Evolutionary conservation across 345 rosid genomes (phyloP).

Genomic region (Moringa oleifera): DNA sequence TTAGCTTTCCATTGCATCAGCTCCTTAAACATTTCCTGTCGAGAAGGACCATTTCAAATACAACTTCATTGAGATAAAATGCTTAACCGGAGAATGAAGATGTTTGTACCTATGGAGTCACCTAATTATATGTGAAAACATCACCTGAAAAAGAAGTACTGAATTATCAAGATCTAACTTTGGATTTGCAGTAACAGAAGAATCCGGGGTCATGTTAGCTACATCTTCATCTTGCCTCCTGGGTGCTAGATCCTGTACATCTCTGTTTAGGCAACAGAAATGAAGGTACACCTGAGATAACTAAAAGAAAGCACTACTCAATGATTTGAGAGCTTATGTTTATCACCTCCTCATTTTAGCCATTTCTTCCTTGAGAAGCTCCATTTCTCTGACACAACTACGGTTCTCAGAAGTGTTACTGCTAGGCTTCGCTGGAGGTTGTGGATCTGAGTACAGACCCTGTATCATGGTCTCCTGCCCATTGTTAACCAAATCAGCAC

Average conservation of each 20-base stretch:
- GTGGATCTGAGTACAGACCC: slow-evolving; percentile 28
- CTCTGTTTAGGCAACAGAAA: slow-evolving; percentile 38
- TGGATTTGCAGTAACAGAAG: slow-evolving; percentile 48
- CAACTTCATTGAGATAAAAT: slow-evolving; percentile 4
- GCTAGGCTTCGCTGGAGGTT: slow-evolving; percentile 37
- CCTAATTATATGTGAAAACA: slow-evolving; percentile 1
- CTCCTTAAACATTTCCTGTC: slow-evolving; percentile 71
- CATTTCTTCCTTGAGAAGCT: slow-evolving; percentile 45
- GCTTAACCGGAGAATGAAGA: background rate
- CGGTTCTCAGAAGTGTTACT: slow-evolving; percentile 37
- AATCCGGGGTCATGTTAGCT: slow-evolving; percentile 56
- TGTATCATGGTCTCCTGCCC: slow-evolving; percentile 31
- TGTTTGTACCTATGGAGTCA: background rate
- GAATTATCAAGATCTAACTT: slow-evolving; percentile 51
- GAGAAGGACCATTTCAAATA: slow-evolving; percentile 5
- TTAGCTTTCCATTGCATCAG: slow-evolving; percentile 69
- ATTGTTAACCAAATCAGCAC: slow-evolving; percentile 34
- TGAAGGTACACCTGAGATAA: slow-evolving; percentile 7
- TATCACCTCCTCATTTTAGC: slow-evolving; percentile 54
- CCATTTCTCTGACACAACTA: slow-evolving; percentile 40
- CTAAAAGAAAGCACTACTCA: slow-evolving; percentile 8
- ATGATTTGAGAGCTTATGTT: background rate
- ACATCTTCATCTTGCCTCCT: slow-evolving; percentile 48
- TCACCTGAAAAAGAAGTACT: slow-evolving; percentile 52
- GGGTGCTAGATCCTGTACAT: slow-evolving; percentile 41